Evolutionary conservation across 1,139 yeast genomes (phyloP).

Genomic region (Scheffersomyces cryptocercus): DNA sequence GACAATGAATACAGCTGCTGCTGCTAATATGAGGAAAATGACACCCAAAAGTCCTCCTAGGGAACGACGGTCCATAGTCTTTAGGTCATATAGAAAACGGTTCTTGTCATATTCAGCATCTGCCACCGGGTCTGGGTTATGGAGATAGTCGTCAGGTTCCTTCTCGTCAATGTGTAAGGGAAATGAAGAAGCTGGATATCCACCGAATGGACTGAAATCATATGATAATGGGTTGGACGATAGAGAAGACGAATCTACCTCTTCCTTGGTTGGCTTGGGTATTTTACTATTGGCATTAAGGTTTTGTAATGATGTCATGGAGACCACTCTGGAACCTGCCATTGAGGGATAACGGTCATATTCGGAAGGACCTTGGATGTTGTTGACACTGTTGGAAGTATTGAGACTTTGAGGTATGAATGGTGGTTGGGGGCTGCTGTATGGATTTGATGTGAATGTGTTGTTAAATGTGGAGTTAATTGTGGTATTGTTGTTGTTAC

Average conservation of each 20-base stretch:
- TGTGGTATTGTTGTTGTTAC: slow-evolving; percentile 1
- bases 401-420: neutral
- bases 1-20: slow-evolving; percentile 23
- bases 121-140: slow-evolving; percentile 33
- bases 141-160: slow-evolving; percentile 32
- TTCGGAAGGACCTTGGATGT: slow-evolving; percentile 48
- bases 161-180: slow-evolving; percentile 32
- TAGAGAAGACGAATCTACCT: slow-evolving; percentile 12
- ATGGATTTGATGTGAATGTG: neutral
- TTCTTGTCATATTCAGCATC: slow-evolving; percentile 32
- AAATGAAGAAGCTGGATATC: slow-evolving; percentile 31
- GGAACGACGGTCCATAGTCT: slow-evolving; percentile 24
- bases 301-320: slow-evolving; percentile 39
- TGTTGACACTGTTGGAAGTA: slow-evolving; percentile 10
- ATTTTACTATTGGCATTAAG: slow-evolving; percentile 11
- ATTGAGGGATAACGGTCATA: slow-evolving; percentile 60
- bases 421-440: neutral
- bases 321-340: slow-evolving; percentile 49
- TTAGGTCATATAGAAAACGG: slow-evolving; percentile 25
- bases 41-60: slow-evolving; percentile 25
- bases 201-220: slow-evolving; percentile 31
- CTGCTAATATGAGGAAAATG: slow-evolving; percentile 17
- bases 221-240: slow-evolving; percentile 14
- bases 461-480: neutral
- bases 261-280: slow-evolving; percentile 6